phyloP scores from a whole-genome alignment of 2,329 filamentous ascomycete species.

The Plectosphaerella cucumerina region DNA sequence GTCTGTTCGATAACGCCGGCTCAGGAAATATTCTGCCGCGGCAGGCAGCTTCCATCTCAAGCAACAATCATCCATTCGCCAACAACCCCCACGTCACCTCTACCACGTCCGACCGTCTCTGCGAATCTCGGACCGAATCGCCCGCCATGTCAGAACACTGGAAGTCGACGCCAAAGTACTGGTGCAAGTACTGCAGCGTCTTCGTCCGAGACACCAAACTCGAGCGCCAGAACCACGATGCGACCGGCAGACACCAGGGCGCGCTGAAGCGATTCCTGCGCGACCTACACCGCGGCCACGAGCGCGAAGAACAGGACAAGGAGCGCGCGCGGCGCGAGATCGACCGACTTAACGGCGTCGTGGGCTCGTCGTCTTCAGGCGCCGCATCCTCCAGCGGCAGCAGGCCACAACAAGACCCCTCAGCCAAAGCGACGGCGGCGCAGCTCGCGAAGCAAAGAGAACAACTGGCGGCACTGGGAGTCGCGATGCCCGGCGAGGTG shows the following conservation, averaged over 20 bases:
- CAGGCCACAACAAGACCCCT: neutral
- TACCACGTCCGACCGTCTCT: neutral
- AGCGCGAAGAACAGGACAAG: constrained; percentile 75
- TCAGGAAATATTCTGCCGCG: too few species aligned
- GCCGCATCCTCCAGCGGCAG: constrained; percentile 22
- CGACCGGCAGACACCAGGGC: constrained; percentile 78
- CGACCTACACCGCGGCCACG: constrained; percentile 80
- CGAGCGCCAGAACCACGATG: constrained; percentile 85
- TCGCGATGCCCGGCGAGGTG: constrained; percentile 76
- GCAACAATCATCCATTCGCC: neutral
- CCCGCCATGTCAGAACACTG: constrained; percentile 87
- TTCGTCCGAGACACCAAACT: constrained; percentile 91
- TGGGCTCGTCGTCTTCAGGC: constrained; percentile 38
- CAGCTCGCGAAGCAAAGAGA: constrained; percentile 81
- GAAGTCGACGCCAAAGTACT: constrained; percentile 97
- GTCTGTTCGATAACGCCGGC: too few species aligned
- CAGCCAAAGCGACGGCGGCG: constrained; percentile 41
- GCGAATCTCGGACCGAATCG: neutral
- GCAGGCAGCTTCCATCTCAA: too few species aligned
- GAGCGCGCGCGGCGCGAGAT: constrained; percentile 81
- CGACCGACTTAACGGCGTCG: constrained; percentile 76
- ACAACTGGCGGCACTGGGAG: constrained; percentile 82
- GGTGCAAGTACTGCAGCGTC: constrained; percentile 94
- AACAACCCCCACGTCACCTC: neutral
- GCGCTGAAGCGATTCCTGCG: constrained; percentile 85